These are phyloP conservation scores for Xylaria scruposa DNA, from an alignment of 495 filamentous ascomycete species.

Conservation along the genomic window DNA sequence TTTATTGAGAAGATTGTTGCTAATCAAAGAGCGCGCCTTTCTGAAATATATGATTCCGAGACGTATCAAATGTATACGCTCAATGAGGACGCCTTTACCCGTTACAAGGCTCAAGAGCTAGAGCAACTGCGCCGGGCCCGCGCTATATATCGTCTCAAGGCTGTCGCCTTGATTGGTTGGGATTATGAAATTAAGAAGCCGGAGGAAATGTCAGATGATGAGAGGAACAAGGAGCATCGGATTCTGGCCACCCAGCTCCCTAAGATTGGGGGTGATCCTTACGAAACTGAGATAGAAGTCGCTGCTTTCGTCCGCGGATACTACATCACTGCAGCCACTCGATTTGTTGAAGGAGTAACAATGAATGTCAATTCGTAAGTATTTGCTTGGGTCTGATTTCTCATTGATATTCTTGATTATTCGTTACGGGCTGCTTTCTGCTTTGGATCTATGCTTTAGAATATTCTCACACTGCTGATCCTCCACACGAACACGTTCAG, in stretches of 20 bases:
- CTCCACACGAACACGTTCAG: neutral
- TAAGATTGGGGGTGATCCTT: conserved; percentile 52
- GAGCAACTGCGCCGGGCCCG: conserved; percentile 41
- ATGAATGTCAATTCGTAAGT: conserved; percentile 49
- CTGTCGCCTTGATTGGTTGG: conserved; percentile 41
- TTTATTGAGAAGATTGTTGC: conserved; percentile 43
- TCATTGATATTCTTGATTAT: too few relatives aligned
- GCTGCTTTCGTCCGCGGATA: conserved; percentile 59
- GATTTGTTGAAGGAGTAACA: conserved; percentile 57
- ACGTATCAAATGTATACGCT: conserved; percentile 50
- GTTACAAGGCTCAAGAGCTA: conserved; percentile 46
- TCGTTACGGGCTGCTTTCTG: neutral
- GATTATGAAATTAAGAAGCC: conserved; percentile 27
- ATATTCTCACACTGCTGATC: neutral
- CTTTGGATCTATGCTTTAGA: neutral
- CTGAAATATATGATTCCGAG: conserved; percentile 47
- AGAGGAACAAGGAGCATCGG: conserved; percentile 25
- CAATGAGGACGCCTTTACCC: conserved; percentile 46
- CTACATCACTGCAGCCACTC: conserved; percentile 56
- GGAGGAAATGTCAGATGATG: conserved; percentile 50
- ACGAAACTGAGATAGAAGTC: conserved; percentile 53
- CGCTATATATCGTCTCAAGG: conserved; percentile 46
- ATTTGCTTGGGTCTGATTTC: neutral
- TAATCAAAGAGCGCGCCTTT: conserved; percentile 38
- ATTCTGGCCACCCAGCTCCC: conserved; percentile 38